Base-by-base conservation (phyloP, 208 protist genomes). In the Balamuthia mandrillaris region DNA sequence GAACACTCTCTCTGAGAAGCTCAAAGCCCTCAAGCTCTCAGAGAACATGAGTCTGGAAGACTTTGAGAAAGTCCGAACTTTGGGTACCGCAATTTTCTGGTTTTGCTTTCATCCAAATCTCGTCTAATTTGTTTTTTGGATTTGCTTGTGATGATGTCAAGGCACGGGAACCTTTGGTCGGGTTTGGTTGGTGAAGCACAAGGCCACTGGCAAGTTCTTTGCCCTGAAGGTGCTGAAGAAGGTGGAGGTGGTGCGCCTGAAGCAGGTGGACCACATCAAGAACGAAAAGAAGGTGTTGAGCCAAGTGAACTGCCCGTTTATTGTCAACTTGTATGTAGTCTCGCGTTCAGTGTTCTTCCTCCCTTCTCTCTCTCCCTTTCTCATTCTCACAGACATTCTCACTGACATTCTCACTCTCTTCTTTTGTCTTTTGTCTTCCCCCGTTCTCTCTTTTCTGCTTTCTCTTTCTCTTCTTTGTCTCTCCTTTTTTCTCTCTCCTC, bases 181-280 rank as follows among this genome's bases (percentile, higher is more conserved):
- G 27, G 94, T 95, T 12, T 70, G 85, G 37, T 49, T 96, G 21
- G 42, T 61, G 14, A 87, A 85, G 52, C 89, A 94, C 82, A 86
- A 65, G 60, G 31, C 51, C 18, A 86, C 84, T 18, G 42, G 79
- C n/a, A 63, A 77, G 2, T 92, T 87, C 33, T 96, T 89, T 79
- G 92, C 91, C 0, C 90, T 96, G 51, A 96, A 96, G 63, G 68
- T 93, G 29, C 78, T 95, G 16, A 89, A 89, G 29, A 96, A 96
- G 81, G 44, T 45, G 5, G 82, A 93, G 45, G 75, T 96, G 3
- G 86, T 95, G 39, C 74, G 89, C 47, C 35, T 94, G 21, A 94
- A 95, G 82, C 93, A 96, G 87, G 91, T 94, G 10, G 92, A 96
- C 58, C 94, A 96, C 79, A 94, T 98, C 52, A 84, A 97, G 54